Evolutionary conservation across 2,329 filamentous ascomycete species (phyloP).

Genomic region (Diplodia corticola): DNA sequence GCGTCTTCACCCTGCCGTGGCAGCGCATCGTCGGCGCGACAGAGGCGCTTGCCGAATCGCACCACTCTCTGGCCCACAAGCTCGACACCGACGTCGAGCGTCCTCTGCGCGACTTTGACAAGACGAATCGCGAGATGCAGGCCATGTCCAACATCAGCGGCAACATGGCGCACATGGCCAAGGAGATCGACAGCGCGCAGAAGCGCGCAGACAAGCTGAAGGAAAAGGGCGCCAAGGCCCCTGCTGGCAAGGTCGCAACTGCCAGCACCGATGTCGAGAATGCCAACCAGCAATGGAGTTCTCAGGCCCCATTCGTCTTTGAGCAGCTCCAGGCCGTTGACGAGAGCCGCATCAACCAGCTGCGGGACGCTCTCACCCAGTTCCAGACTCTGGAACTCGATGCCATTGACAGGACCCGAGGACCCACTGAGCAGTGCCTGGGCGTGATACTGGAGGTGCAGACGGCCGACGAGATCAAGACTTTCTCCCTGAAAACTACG

Average conservation of each 20-base stretch:
- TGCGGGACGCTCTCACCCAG: slow-evolving; percentile 88
- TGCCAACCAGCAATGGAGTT: slow-evolving; percentile 85
- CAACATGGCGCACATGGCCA: slow-evolving; percentile 78
- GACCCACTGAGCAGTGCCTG: slow-evolving; percentile 75
- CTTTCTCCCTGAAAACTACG: slow-evolving; percentile 57
- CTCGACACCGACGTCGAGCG: slow-evolving; percentile 87
- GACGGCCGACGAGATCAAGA: slow-evolving; percentile 82
- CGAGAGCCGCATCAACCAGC: slow-evolving; percentile 82
- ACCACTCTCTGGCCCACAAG: slow-evolving; percentile 75
- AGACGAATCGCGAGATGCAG: slow-evolving; percentile 71
- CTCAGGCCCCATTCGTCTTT: slow-evolving; percentile 91
- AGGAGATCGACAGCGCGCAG: slow-evolving; percentile 80
- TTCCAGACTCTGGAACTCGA: slow-evolving; percentile 92
- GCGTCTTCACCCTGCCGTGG: slow-evolving; percentile 90
- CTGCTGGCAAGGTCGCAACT: slow-evolving; percentile 72
- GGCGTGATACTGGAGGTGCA: slow-evolving; percentile 82
- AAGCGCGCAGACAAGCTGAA: slow-evolving; percentile 82
- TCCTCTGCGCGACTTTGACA: slow-evolving; percentile 74
- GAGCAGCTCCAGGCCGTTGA: slow-evolving; percentile 90
- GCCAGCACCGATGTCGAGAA: slow-evolving; percentile 73
- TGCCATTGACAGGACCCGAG: slow-evolving; percentile 72
- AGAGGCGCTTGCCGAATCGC: slow-evolving; percentile 78
- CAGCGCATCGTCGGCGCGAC: slow-evolving; percentile 79
- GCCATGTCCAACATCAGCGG: slow-evolving; percentile 78
- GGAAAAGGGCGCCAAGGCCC: slow-evolving; percentile 75